Conservation (phyloP, 2,329 filamentous ascomycete genomes). For the Trichoderma asperellum region DNA sequence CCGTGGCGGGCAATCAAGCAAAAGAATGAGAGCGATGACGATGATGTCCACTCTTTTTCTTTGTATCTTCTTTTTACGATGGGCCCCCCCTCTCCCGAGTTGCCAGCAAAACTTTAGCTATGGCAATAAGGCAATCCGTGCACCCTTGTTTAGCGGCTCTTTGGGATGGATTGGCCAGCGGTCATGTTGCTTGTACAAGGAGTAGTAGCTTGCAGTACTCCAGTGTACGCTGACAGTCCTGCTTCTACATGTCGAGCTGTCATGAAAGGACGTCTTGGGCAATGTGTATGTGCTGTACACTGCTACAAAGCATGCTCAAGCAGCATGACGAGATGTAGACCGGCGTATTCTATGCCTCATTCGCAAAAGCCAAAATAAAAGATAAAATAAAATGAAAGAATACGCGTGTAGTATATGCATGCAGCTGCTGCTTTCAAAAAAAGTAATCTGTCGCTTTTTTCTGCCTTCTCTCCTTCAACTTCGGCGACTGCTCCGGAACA, state of each 20-base stretch:
- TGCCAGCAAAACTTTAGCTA: neutral
- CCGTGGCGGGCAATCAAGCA: neutral
- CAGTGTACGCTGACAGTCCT: neutral
- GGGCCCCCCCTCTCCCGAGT: neutral
- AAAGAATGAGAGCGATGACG: neutral
- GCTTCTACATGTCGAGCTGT: neutral
- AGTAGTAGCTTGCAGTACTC: neutral
- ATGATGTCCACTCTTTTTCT: neutral
- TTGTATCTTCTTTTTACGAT: neutral
- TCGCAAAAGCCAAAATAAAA: neutral
- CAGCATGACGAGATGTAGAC: neutral
- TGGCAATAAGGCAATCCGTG: neutral
- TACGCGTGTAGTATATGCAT: neutral
- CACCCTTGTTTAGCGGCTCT: neutral
- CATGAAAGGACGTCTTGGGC: neutral
- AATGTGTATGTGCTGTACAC: neutral
- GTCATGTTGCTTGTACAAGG: neutral
- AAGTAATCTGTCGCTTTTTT: neutral
- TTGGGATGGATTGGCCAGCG: neutral
- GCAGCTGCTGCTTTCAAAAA: neutral
- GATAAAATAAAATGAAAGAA: neutral
- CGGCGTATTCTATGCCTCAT: neutral
- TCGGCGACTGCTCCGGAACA: conserved; percentile 7
- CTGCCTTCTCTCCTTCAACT: neutral
- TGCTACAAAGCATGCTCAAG: neutral